These are phyloP conservation scores for Alternaria arborescens DNA, from an alignment of 2,329 filamentous ascomycete genomes.

Conservation along the genomic window DNA sequence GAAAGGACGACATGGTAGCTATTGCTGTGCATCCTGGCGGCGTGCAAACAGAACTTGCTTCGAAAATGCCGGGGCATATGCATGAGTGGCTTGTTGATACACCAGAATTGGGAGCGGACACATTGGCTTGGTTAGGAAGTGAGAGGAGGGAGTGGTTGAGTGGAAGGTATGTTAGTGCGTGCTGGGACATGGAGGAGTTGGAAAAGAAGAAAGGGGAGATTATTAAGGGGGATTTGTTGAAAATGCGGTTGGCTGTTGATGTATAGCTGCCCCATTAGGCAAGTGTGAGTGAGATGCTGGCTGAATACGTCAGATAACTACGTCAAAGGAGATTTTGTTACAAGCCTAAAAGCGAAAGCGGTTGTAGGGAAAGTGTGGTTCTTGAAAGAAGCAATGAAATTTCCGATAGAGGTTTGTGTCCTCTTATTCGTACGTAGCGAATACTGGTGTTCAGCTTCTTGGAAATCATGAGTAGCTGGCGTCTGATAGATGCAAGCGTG, in stretches of 20 bases:
- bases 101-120: constrained; percentile 37
- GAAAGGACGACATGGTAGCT: constrained; percentile 27
- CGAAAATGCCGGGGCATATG: constrained; percentile 16
- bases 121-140: constrained; percentile 35
- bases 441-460: neutral
- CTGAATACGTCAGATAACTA: neutral
- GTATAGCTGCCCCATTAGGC: neutral
- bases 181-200: constrained; percentile 46
- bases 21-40: constrained; percentile 38
- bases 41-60: constrained; percentile 24
- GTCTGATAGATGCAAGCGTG: neutral
- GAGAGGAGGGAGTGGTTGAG: constrained; percentile 38
- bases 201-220: constrained; percentile 23
- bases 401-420: neutral
- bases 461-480: neutral
- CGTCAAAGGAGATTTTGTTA: neutral
- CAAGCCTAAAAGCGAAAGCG: neutral
- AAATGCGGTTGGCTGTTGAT: constrained; percentile 25
- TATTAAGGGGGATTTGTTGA: constrained; percentile 24
- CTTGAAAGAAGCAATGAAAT: neutral
- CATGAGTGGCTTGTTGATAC: constrained; percentile 29
- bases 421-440: neutral
- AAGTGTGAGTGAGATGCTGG: neutral
- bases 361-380: neutral
- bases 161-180: constrained; percentile 36